Evolutionary conservation across 192 early-diverging fungal species (phyloP).

Genomic region (Backusella tarrabulga): DNA sequence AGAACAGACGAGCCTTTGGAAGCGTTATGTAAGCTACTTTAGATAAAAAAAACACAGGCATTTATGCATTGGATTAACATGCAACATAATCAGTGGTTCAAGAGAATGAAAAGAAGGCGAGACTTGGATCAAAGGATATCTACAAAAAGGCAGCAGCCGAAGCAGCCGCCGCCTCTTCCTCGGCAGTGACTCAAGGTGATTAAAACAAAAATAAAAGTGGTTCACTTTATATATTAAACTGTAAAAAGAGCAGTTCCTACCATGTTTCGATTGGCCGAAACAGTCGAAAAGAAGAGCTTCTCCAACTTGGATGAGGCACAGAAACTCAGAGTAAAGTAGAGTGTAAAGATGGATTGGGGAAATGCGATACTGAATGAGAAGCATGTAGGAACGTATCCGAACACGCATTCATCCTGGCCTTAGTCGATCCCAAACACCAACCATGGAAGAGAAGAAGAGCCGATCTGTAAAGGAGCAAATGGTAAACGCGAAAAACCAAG

Average conservation of each 20-base stretch:
- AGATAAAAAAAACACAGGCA: not conserved
- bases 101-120: conserved; percentile 40
- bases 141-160: not conserved
- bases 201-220: not conserved
- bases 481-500: conserved; percentile 7
- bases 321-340: conserved; percentile 46
- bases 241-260: conserved; percentile 28
- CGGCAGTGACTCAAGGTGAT: not conserved
- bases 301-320: conserved; percentile 47
- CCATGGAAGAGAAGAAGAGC: conserved; percentile 17
- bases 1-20: conserved; percentile 72
- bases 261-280: conserved; percentile 66
- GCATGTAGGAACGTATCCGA: conserved; percentile 29
- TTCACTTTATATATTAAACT: not conserved
- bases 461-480: conserved; percentile 10
- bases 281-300: conserved; percentile 63
- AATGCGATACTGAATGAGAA: too few relatives aligned
- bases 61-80: not conserved
- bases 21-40: conserved; percentile 49
- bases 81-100: conserved; percentile 43
- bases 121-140: conserved; percentile 10
- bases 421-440: conserved; percentile 19
- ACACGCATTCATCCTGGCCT: conserved; percentile 21
- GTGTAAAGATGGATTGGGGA: not conserved
- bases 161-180: not conserved